These are phyloP conservation scores for Rhodomyrtus psidioides DNA, from an alignment of 441 rosid species.

Conservation along the genomic window DNA sequence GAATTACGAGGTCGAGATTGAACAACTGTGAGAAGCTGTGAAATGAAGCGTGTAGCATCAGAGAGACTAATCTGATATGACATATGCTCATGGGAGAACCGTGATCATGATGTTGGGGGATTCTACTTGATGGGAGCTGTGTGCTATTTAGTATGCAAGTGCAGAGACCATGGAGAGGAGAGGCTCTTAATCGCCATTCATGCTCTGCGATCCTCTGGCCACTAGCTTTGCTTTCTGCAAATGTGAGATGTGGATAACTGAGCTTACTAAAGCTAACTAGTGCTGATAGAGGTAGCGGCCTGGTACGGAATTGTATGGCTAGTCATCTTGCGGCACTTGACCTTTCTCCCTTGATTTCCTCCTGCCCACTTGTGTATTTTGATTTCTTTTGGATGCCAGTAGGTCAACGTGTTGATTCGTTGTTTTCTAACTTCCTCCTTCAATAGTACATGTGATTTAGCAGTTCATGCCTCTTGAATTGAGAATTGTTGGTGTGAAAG, in stretches of 20 bases:
- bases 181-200: not conserved
- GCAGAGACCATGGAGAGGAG: not conserved
- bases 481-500: not conserved
- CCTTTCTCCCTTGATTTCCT: not conserved
- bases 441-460: not conserved
- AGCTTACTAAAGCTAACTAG: not conserved
- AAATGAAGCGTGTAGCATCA: not conserved
- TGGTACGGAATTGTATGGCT: not conserved
- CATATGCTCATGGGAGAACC: not conserved
- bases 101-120: not conserved
- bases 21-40: not conserved
- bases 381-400: not conserved
- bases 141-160: not conserved
- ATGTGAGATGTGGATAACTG: not conserved
- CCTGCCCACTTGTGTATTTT: not conserved
- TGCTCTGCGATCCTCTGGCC: not conserved
- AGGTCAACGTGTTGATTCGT: not conserved
- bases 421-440: not conserved
- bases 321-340: not conserved
- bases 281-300: not conserved
- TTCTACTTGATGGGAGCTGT: not conserved
- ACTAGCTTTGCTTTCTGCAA: not conserved
- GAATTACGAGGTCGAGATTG: not conserved
- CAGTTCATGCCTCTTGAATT: not conserved
- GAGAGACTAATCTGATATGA: not conserved